Percentiles rank a stretch among this genome's conserved stretches.
Conservation (phyloP, 139 green algal genomes). For the Coelastrella sp. region DNA sequence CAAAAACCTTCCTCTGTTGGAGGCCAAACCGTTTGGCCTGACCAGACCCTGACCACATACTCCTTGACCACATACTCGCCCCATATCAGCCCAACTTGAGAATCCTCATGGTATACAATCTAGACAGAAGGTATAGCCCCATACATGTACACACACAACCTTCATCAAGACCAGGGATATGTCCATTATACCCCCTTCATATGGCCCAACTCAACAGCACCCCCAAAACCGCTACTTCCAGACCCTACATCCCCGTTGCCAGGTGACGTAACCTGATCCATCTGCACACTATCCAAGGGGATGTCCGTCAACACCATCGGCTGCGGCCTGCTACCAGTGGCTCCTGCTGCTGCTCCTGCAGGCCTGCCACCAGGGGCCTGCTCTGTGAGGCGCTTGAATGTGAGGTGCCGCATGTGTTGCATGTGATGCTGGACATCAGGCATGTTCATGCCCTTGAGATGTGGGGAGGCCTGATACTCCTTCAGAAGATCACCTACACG, state of each 20-base stretch:
- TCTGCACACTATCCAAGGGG: background rate
- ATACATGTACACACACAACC: too few relatives aligned
- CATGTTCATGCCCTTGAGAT: constrained; percentile 50
- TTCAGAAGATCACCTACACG: constrained; percentile 40
- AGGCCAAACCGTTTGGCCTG: too few relatives aligned
- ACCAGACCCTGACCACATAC: too few relatives aligned
- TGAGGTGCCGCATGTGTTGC: constrained; percentile 66
- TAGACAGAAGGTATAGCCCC: too few relatives aligned
- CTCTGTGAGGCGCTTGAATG: constrained; percentile 68
- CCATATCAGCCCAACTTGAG: too few relatives aligned
- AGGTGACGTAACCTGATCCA: background rate
- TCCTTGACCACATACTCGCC: too few relatives aligned
- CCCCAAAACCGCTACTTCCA: background rate
- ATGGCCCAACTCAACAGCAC: background rate
- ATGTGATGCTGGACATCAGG: constrained; percentile 63
- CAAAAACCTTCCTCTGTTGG: too few relatives aligned
- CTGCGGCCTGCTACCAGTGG: background rate
- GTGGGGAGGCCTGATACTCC: constrained; percentile 54
- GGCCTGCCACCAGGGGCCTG: constrained; percentile 20
- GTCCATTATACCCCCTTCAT: background rate
- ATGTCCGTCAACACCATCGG: background rate
- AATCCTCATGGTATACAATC: too few relatives aligned
- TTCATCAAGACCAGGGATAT: too few relatives aligned
- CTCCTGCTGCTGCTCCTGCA: constrained; percentile 32
- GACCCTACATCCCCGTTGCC: background rate